Conservation (phyloP, 2,329 filamentous ascomycete genomes). For the Colletotrichum endophyticum region DNA sequence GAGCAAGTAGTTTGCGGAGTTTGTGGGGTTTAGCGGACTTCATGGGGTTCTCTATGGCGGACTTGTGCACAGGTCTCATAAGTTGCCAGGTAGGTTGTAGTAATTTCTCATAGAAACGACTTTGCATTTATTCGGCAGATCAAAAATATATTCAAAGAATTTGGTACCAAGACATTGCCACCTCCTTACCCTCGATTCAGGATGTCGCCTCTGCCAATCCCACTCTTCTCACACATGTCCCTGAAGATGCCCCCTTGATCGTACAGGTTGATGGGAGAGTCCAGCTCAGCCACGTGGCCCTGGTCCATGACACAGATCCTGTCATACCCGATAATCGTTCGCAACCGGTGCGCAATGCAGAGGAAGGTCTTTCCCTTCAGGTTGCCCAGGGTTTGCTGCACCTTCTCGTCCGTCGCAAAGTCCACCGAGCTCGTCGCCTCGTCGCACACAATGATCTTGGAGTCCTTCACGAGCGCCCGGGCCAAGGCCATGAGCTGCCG, state of each 20-base stretch:
- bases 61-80: not conserved
- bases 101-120: not conserved
- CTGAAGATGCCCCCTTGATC: slow-evolving; percentile 68
- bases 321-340: slow-evolving; percentile 76
- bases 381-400: slow-evolving; percentile 55
- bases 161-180: fast-evolving
- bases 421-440: slow-evolving; percentile 74
- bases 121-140: not conserved
- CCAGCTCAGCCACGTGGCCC: slow-evolving; percentile 71
- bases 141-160: not conserved
- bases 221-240: slow-evolving; percentile 60
- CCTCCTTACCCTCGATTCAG: not conserved
- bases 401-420: slow-evolving; percentile 61
- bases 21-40: not conserved
- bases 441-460: slow-evolving; percentile 72
- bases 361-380: slow-evolving; percentile 58
- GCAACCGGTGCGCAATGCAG: slow-evolving; percentile 66
- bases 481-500: slow-evolving; percentile 66
- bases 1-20: not conserved
- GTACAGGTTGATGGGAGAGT: slow-evolving; percentile 64
- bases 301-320: slow-evolving; percentile 77
- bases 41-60: not conserved
- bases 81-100: not conserved
- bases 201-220: slow-evolving; percentile 52
- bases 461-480: slow-evolving; percentile 64